These are phyloP conservation scores for Rhizopus stolonifer DNA, from an alignment of 371 early-diverging fungal species.

Conservation along the genomic window DNA sequence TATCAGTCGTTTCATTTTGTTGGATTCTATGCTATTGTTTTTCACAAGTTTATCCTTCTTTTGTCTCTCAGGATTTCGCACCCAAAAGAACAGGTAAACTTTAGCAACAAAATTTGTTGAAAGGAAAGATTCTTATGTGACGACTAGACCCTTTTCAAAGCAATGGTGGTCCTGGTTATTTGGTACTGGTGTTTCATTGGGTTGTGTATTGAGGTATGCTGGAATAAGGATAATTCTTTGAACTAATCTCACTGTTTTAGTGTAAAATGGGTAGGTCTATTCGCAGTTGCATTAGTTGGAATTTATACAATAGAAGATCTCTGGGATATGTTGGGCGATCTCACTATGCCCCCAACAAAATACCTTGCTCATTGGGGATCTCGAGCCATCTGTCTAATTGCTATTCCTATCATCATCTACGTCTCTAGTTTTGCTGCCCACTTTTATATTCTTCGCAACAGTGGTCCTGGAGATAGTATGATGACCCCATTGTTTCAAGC, in stretches of 20 bases:
- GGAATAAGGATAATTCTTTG: too few relatives aligned
- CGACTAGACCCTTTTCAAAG: slow-evolving; percentile 68
- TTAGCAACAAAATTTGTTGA: background rate
- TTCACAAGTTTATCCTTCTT: slow-evolving; percentile 85
- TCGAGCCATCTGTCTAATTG: slow-evolving; percentile 78
- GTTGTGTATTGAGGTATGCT: slow-evolving; percentile 62
- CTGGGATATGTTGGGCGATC: slow-evolving; percentile 89
- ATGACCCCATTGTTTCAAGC: slow-evolving; percentile 99
- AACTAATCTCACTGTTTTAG: slow-evolving; percentile 34
- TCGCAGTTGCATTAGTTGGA: slow-evolving; percentile 94
- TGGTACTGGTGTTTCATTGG: slow-evolving; percentile 91
- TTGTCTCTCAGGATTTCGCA: slow-evolving; percentile 71
- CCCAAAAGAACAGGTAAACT: slow-evolving; percentile 57
- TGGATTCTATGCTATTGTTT: slow-evolving; percentile 97
- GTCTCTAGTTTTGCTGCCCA: slow-evolving; percentile 86
- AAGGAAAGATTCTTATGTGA: too few relatives aligned
- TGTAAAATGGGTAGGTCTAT: slow-evolving; percentile 99
- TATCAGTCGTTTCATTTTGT: slow-evolving; percentile 96
- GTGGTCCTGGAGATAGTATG: slow-evolving; percentile 92
- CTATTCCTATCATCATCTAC: slow-evolving; percentile 88
- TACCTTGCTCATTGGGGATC: slow-evolving; percentile 80
- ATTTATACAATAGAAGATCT: slow-evolving; percentile 92
- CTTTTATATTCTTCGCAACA: slow-evolving; percentile 84
- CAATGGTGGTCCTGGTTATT: slow-evolving; percentile 89
- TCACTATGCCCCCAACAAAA: slow-evolving; percentile 64